A percentile compares a stretch with the other conserved stretches of the same genome.
Conservation (phyloP, 176 grass and related monocot species). For the Hsuehochloa calcarea region DNA sequence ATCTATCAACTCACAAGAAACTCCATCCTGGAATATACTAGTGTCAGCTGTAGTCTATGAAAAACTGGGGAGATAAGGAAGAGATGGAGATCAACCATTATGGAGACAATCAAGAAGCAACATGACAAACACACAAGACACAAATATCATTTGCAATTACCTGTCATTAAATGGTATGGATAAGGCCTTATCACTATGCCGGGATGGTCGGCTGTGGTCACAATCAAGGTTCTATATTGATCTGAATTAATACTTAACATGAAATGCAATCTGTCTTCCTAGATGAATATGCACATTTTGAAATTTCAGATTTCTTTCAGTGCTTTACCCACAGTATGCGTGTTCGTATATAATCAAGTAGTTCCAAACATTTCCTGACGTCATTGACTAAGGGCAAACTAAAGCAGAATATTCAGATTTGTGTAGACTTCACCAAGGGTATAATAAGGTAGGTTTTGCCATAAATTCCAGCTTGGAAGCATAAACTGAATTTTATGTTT, state of each 20-base stretch:
- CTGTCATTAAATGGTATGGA: not conserved
- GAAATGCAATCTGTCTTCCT: not conserved
- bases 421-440: not conserved
- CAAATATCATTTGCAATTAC: not conserved
- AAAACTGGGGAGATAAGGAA: not conserved
- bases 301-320: not conserved
- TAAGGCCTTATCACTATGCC: not conserved
- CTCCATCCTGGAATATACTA: conserved; percentile 62
- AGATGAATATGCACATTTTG: not conserved
- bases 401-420: not conserved
- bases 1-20: conserved; percentile 96
- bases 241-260: not conserved
- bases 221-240: not conserved
- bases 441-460: not conserved
- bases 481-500: not conserved
- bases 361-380: not conserved
- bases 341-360: not conserved
- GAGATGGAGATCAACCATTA: not conserved
- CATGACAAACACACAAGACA: not conserved
- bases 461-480: not conserved
- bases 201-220: not conserved
- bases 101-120: not conserved
- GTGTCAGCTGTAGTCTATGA: not conserved
- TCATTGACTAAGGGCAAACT: not conserved
- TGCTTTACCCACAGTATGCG: not conserved